These are phyloP conservation scores for Emmonsiellopsis sp. DNA, from an alignment of 2,329 filamentous ascomycete species.

Conservation along the genomic window DNA sequence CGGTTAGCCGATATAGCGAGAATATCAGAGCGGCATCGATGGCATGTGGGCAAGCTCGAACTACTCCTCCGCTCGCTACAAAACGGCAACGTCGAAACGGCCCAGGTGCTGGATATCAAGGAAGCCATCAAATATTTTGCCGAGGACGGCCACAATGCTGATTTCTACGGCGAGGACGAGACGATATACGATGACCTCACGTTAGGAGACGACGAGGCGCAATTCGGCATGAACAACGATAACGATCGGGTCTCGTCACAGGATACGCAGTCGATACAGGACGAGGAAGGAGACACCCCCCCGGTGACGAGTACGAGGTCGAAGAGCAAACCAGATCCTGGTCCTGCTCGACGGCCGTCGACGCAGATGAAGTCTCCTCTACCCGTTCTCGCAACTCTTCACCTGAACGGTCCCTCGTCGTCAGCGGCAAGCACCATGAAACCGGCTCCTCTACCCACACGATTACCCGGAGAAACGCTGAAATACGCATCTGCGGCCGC, in stretches of 20 bases:
- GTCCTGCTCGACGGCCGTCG: slow-evolving; percentile 61
- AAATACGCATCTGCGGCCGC: slow-evolving; percentile 97
- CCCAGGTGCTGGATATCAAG: slow-evolving; percentile 78
- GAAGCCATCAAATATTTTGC: slow-evolving; percentile 95
- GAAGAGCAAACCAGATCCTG: slow-evolving; percentile 55
- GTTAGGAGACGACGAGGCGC: slow-evolving; percentile 82
- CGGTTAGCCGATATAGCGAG: slow-evolving; percentile 78
- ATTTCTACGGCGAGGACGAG: slow-evolving; percentile 83
- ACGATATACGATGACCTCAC: slow-evolving; percentile 90
- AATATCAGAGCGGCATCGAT: slow-evolving; percentile 86
- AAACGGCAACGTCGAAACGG: slow-evolving; percentile 81
- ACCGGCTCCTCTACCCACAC: slow-evolving; percentile 74
- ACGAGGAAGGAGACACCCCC: slow-evolving; percentile 47
- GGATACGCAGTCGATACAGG: slow-evolving; percentile 84
- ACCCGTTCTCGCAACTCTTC: slow-evolving; percentile 82
- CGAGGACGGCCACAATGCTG: slow-evolving; percentile 74
- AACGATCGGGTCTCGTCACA: slow-evolving; percentile 88
- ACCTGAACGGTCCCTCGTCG: slow-evolving; percentile 45
- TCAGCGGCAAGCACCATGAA: slow-evolving; percentile 66
- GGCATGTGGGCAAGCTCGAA: slow-evolving; percentile 89
- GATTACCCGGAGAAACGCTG: slow-evolving; percentile 77
- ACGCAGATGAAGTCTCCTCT: slow-evolving; percentile 87
- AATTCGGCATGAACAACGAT: slow-evolving; percentile 70
- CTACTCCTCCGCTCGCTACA: slow-evolving; percentile 81
- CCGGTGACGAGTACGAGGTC: background rate